phyloP scores from a whole-genome alignment of 169 alveolate species.

The Eimeria necatrix region DNA sequence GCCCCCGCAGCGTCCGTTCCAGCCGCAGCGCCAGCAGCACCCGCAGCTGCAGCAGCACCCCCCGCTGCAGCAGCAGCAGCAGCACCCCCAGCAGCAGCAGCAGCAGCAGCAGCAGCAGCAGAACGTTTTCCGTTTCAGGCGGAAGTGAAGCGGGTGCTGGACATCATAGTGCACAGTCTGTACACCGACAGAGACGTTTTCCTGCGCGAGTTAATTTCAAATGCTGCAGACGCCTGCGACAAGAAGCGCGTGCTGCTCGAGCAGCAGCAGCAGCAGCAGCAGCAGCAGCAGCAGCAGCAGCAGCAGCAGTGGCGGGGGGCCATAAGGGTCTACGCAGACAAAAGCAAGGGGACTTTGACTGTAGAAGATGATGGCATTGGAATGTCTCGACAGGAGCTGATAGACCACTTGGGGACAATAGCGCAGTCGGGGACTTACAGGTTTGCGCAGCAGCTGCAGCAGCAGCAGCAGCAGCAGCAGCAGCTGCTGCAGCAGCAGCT shows the following conservation, averaged over 20 bases:
- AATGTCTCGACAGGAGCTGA: slow-evolving; percentile 99
- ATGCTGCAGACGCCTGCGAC: slow-evolving; percentile 99
- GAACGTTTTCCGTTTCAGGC: slow-evolving; percentile 93
- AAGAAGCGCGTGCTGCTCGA: slow-evolving; percentile 93
- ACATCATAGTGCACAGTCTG: slow-evolving; percentile 98
- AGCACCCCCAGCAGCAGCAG: no score
- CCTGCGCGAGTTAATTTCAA: slow-evolving; percentile 98
- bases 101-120: no score
- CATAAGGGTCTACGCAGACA: slow-evolving; percentile 83
- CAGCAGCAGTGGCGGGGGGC: slow-evolving; percentile 71
- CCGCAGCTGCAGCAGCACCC: no score
- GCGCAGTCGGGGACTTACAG: slow-evolving; percentile 81
- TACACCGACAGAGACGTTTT: slow-evolving; percentile 99
- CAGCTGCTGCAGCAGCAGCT: slow-evolving; percentile 86
- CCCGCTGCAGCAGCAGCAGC: no score
- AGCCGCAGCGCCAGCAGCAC: not conserved
- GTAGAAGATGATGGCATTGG: slow-evolving; percentile 99
- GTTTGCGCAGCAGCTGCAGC: slow-evolving; percentile 98
- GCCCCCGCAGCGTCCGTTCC: not conserved
- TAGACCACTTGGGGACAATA: slow-evolving; percentile 95
- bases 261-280: slow-evolving; percentile 1
- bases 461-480: slow-evolving; percentile 99
- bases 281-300: slow-evolving; percentile 51
- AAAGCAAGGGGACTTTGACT: slow-evolving; percentile 96
- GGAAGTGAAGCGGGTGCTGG: slow-evolving; percentile 98